Evolutionary conservation across 306 rosid genomes (phyloP).

Genomic region (Lathyrus oleraceus): DNA sequence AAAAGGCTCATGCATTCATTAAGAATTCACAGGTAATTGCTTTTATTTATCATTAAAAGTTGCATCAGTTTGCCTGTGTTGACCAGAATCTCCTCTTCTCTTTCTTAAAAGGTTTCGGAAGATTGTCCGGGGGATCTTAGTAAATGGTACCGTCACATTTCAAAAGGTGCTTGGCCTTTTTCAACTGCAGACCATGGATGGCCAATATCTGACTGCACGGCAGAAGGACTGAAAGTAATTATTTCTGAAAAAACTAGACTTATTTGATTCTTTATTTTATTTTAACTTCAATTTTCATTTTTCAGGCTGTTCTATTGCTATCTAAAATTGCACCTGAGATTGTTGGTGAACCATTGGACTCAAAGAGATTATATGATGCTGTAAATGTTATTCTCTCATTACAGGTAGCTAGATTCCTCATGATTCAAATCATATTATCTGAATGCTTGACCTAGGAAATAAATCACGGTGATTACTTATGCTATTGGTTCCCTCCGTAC

Average conservation of each 20-base stretch:
- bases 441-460: slow-evolving; percentile 24
- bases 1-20: slow-evolving; percentile 70
- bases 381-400: slow-evolving; percentile 81
- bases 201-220: slow-evolving; percentile 95
- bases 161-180: slow-evolving; percentile 96
- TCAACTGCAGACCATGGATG: slow-evolving; percentile 91
- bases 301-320: slow-evolving; percentile 68
- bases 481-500: not conserved
- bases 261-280: slow-evolving; percentile 29
- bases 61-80: slow-evolving; percentile 30
- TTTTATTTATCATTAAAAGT: slow-evolving; percentile 16
- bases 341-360: slow-evolving; percentile 72
- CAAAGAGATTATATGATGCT: slow-evolving; percentile 58
- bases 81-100: slow-evolving; percentile 6
- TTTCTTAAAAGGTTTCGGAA: slow-evolving; percentile 60
- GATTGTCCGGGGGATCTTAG: slow-evolving; percentile 72
- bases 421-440: slow-evolving; percentile 6
- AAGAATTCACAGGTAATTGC: slow-evolving; percentile 76
- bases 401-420: slow-evolving; percentile 60
- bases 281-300: slow-evolving; percentile 19
- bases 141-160: slow-evolving; percentile 85
- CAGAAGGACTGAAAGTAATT: slow-evolving; percentile 83
- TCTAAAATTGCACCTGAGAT: slow-evolving; percentile 64
- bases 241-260: slow-evolving; percentile 14
- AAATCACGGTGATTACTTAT: slow-evolving; percentile 16